A percentile compares a stretch with the other conserved stretches of the same genome.
These are phyloP conservation scores for Centrapalus pauciflorus DNA, from an alignment of 129 eudicot species.

Conservation along the genomic window DNA sequence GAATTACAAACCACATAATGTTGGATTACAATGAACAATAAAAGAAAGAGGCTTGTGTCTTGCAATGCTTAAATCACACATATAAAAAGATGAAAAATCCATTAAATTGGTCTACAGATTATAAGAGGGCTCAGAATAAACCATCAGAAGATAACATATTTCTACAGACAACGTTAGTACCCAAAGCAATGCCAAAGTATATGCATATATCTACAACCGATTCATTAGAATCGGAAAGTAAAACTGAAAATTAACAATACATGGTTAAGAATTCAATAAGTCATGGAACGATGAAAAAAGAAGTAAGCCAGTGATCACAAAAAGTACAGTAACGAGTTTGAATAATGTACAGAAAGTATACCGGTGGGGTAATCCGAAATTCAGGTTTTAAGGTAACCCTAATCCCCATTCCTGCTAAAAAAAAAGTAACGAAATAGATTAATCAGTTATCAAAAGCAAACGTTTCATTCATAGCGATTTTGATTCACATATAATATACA, in stretches of 20 bases:
- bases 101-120: neutral
- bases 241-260: neutral
- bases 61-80: slow-evolving; percentile 11
- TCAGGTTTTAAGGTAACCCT: slow-evolving; percentile 83
- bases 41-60: neutral
- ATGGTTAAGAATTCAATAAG: neutral
- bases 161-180: neutral
- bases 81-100: neutral
- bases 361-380: slow-evolving; percentile 88
- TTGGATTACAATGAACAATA: neutral
- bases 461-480: neutral
- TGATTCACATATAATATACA: neutral
- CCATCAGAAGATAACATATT: neutral
- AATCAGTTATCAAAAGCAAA: slow-evolving; percentile 12
- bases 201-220: neutral
- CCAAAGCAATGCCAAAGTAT: neutral
- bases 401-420: slow-evolving; percentile 89
- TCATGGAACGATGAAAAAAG: neutral
- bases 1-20: neutral
- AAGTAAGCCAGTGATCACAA: neutral
- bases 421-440: neutral
- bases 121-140: too few species aligned
- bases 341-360: slow-evolving; percentile 15
- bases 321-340: neutral
- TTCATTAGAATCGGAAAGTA: neutral